Percentiles rank a stretch among this genome's conserved stretches.
These are phyloP conservation scores for Penicillium thymicola DNA, from an alignment of 2,329 filamentous ascomycete species.

Conservation along the genomic window DNA sequence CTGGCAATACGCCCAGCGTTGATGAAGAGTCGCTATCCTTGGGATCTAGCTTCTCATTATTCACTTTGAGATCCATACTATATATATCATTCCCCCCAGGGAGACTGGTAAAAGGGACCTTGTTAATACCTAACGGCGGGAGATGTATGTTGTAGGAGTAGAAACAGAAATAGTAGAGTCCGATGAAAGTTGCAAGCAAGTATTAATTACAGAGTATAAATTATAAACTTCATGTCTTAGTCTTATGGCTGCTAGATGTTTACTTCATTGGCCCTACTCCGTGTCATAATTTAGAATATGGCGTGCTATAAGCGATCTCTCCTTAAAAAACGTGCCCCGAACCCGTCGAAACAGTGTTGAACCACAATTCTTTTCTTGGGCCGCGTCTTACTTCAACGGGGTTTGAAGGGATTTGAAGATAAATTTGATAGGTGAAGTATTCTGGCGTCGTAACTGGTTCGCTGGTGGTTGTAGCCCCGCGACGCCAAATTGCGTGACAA, in stretches of 20 bases:
- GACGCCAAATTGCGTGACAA: background rate
- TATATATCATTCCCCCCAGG: background rate
- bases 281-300: background rate
- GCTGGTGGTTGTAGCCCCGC: background rate
- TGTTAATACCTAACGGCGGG: background rate
- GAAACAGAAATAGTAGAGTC: background rate
- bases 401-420: background rate
- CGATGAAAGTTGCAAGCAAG: background rate
- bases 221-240: background rate
- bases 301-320: background rate
- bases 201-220: background rate
- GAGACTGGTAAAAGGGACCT: background rate
- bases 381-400: background rate
- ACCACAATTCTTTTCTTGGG: background rate
- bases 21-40: background rate
- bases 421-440: background rate
- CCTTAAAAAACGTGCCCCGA: background rate
- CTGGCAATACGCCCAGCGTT: background rate
- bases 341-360: background rate
- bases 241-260: background rate
- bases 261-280: background rate
- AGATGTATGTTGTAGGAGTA: background rate
- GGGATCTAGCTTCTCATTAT: background rate
- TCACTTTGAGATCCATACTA: background rate
- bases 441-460: background rate